Evolutionary conservation across 768 basidiomycete species (phyloP), one percentile per base, ranked within the genome.

Genomic region (Tricholoma terreum): DNA sequence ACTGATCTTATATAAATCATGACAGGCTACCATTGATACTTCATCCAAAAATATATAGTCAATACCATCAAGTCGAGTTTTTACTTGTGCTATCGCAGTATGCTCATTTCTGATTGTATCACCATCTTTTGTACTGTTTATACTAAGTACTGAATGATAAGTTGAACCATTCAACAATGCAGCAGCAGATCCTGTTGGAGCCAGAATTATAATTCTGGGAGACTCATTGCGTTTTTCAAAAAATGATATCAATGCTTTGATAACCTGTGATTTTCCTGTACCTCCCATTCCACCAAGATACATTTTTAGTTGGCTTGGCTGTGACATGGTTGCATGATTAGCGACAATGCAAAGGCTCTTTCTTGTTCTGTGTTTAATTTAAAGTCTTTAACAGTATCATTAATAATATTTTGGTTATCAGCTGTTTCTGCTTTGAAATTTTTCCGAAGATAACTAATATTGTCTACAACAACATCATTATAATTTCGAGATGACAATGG

Each of bases 1-100:
- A 57, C 63, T 67, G 1, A 74, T 73, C 0, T 42, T 42, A 46
- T 68, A 66, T 3, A 76, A 40, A 30, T 66, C 63, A 14, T 54
- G 17, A 57, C 69, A 71, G 1, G 67, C 60, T 2, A 77, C 43
- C 77, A 79, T 79, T 0, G 75, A 77, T 0, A 77, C 57, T 56
- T 79, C 77, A 67, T 78, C 75, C 4, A 78, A 50, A 24, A 78
- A 75, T 1, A 79, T 58, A 64, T 75, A 75, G 0, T 74, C 66
- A 9, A 76, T 67, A 27, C 68, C 63, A 24, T 55, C 10, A 10
- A 71, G 19, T 22, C 57, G 49, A 38, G 33, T 30, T 12, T 52
- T 24, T 15, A 50, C 40, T 48, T 58, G 22, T 17, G 54, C 34
- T 11, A 60, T 4, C 6, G 45, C 35, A 4, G 46, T 31, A n/a